A percentile compares a stretch with the other conserved stretches of the same genome.
phyloP scores from a whole-genome alignment of 73 alveolate species.

The Paramecium pentaurelia region DNA sequence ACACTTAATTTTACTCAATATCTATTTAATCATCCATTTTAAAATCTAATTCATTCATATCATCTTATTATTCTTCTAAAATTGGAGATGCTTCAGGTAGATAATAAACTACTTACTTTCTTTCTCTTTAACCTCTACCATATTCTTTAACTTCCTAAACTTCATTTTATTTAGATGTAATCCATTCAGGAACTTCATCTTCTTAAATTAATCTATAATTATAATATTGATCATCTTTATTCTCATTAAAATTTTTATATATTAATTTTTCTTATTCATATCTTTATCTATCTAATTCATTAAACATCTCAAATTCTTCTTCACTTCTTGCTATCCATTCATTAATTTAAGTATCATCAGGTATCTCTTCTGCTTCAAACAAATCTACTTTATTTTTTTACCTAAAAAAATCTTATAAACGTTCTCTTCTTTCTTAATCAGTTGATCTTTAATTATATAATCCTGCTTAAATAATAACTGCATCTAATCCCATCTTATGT shows the following conservation, averaged over 20 bases:
- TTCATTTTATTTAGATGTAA: constrained; percentile 82
- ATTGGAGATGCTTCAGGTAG: constrained; percentile 71
- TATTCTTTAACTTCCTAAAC: constrained; percentile 72
- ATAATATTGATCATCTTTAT: constrained; percentile 59
- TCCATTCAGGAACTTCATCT: constrained; percentile 97
- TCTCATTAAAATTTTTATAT: constrained; percentile 63
- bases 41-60: neutral
- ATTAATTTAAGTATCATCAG: constrained; percentile 91
- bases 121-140: constrained; percentile 92
- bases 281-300: constrained; percentile 80
- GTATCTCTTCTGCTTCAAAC: constrained; percentile 86
- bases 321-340: constrained; percentile 89
- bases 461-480: constrained; percentile 96
- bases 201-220: constrained; percentile 88
- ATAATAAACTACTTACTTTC: constrained; percentile 86
- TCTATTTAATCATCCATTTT: neutral
- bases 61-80: neutral
- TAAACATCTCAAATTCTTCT: constrained; percentile 75
- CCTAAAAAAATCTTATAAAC: constrained; percentile 86
- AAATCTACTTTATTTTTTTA: constrained; percentile 67
- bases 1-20: neutral
- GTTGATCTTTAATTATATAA: constrained; percentile 91
- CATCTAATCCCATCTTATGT: constrained; percentile 93
- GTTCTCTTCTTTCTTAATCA: constrained; percentile 93
- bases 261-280: constrained; percentile 78